Conservation (phyloP, 1,139 yeast species). For the Blastobotrys serpentis region DNA sequence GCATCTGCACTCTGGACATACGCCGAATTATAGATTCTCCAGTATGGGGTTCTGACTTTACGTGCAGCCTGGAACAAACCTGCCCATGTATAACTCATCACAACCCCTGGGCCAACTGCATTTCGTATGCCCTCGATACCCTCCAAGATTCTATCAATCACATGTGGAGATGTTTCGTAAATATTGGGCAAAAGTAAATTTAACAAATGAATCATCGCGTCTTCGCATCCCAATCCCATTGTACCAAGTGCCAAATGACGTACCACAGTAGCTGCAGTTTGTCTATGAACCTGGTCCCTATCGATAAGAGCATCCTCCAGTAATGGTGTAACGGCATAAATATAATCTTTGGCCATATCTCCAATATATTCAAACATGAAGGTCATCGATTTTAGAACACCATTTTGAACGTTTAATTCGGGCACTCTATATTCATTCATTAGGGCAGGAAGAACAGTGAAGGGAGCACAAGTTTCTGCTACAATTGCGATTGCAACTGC, state of each 20-base stretch:
- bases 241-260: constrained; percentile 81
- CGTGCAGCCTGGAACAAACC: constrained; percentile 94
- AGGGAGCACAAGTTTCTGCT: constrained; percentile 91
- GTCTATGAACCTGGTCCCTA: constrained; percentile 89
- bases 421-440: constrained; percentile 96
- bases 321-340: constrained; percentile 77
- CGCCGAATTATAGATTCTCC: constrained; percentile 78
- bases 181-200: constrained; percentile 80
- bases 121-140: constrained; percentile 73
- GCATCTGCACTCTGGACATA: constrained; percentile 75
- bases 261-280: constrained; percentile 89
- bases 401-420: constrained; percentile 91
- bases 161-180: constrained; percentile 94
- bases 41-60: constrained; percentile 79
- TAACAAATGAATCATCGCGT: constrained; percentile 69
- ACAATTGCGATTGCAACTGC: constrained; percentile 98
- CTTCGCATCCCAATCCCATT: constrained; percentile 71
- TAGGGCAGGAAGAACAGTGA: constrained; percentile 91
- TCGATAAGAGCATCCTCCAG: constrained; percentile 90
- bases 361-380: constrained; percentile 93
- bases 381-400: constrained; percentile 88
- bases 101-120: constrained; percentile 73
- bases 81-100: constrained; percentile 76
- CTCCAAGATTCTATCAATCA: constrained; percentile 75
- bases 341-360: constrained; percentile 75